These are phyloP conservation scores for Calonectria montana DNA, from an alignment of 2,329 filamentous ascomycete genomes.

Conservation along the genomic window DNA sequence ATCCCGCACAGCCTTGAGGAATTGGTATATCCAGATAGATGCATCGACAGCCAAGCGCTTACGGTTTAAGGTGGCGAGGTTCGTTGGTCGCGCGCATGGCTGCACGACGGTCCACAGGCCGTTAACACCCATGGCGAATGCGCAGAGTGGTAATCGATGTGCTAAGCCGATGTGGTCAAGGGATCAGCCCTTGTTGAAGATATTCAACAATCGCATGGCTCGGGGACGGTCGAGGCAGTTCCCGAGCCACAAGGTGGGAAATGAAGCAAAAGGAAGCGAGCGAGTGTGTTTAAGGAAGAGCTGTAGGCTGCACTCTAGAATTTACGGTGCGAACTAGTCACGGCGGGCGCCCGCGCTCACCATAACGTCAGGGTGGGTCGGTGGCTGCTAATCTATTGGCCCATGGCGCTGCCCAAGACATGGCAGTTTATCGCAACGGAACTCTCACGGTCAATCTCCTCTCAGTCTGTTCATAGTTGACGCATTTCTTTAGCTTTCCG, in stretches of 20 bases:
- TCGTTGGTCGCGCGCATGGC: slow-evolving; percentile 94
- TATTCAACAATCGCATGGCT: slow-evolving; percentile 8
- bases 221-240: neutral
- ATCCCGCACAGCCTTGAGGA: slow-evolving; percentile 97
- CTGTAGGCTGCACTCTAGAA: slow-evolving; percentile 15
- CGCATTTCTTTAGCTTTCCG: neutral
- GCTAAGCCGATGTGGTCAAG: slow-evolving; percentile 18
- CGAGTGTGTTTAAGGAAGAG: neutral
- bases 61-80: slow-evolving; percentile 94
- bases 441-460: slow-evolving; percentile 9
- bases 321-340: slow-evolving; percentile 19
- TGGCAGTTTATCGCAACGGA: slow-evolving; percentile 21
- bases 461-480: slow-evolving; percentile 5
- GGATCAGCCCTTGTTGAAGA: slow-evolving; percentile 33
- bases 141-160: slow-evolving; percentile 26
- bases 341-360: neutral
- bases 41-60: slow-evolving; percentile 97
- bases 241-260: neutral
- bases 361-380: slow-evolving; percentile 42
- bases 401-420: slow-evolving; percentile 13
- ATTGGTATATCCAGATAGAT: slow-evolving; percentile 99
- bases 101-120: slow-evolving; percentile 97
- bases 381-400: slow-evolving; percentile 27
- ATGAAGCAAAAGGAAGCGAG: neutral
- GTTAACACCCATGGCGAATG: slow-evolving; percentile 86